Conservation (phyloP, 441 rosid genomes). For the Pelargonium australe region DNA sequence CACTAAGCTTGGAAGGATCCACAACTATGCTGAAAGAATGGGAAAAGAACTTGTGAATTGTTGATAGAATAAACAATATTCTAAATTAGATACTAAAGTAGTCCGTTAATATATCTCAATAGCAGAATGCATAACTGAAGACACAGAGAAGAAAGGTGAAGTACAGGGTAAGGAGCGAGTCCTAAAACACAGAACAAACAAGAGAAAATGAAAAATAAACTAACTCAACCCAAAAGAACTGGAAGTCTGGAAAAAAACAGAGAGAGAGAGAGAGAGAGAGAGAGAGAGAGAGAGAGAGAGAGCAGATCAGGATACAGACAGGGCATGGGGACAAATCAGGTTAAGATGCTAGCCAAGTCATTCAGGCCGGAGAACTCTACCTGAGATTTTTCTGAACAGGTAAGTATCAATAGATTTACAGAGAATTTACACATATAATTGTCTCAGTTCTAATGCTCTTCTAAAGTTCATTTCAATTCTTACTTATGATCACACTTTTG, state of each 20-base stretch:
- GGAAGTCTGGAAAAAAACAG: not conserved
- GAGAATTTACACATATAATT: not conserved
- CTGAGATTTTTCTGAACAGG: not conserved
- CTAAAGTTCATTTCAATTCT: not conserved
- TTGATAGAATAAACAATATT: slow-evolving; percentile 13
- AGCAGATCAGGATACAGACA: not conserved
- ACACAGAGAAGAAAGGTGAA: not conserved
- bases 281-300: not conserved
- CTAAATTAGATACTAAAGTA: slow-evolving; percentile 13
- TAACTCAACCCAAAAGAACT: not conserved
- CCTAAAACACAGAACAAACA: not conserved
- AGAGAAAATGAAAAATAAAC: not conserved
- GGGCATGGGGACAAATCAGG: not conserved
- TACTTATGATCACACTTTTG: not conserved
- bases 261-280: not conserved
- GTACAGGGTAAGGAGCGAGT: not conserved
- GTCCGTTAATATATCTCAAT: not conserved
- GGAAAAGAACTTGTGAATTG: slow-evolving; percentile 14
- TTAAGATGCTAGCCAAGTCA: not conserved
- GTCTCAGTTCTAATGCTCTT: not conserved
- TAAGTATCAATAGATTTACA: not conserved
- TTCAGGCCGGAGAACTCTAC: slow-evolving; percentile 1
- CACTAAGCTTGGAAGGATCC: slow-evolving; percentile 79
- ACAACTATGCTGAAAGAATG: slow-evolving; percentile 69
- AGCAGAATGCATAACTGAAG: not conserved